Conservation (phyloP, 2,329 filamentous ascomycete species). For the Diaporthe sp. region DNA sequence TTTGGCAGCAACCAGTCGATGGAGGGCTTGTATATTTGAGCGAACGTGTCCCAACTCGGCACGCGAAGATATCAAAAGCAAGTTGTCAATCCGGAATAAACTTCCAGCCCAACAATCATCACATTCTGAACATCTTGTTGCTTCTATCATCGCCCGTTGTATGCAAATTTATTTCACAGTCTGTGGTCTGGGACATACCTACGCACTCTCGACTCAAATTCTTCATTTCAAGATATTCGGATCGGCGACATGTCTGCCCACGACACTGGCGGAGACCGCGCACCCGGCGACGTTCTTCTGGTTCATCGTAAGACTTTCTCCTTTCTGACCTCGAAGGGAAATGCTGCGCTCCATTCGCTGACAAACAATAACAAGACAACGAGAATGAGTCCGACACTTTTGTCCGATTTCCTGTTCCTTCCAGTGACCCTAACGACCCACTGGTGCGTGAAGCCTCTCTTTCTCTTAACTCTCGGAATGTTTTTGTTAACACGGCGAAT, state of each 20-base stretch:
- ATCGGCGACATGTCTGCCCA: background rate
- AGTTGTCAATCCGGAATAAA: background rate
- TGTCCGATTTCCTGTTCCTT: conserved; percentile 20
- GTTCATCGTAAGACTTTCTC: background rate
- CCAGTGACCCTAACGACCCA: conserved; percentile 4
- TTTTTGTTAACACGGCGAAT: background rate
- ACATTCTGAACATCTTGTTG: background rate
- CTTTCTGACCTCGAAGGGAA: background rate
- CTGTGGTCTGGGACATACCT: background rate
- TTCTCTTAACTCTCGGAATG: too few relatives aligned
- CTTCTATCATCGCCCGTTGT: background rate
- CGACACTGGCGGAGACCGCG: background rate
- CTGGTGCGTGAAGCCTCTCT: background rate
- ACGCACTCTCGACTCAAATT: background rate
- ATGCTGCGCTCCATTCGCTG: background rate
- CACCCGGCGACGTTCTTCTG: conserved; percentile 9
- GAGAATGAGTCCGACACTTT: conserved; percentile 5
- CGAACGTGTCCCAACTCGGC: background rate
- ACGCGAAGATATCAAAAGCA: background rate
- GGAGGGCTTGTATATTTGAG: conserved; percentile 1
- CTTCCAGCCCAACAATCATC: background rate
- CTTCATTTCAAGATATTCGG: background rate
- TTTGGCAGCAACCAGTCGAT: background rate
- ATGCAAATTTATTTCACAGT: background rate
- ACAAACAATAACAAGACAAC: background rate